Evolutionary conservation across 179 eudicot species (phyloP).

Genomic region (Camellia oleifera): DNA sequence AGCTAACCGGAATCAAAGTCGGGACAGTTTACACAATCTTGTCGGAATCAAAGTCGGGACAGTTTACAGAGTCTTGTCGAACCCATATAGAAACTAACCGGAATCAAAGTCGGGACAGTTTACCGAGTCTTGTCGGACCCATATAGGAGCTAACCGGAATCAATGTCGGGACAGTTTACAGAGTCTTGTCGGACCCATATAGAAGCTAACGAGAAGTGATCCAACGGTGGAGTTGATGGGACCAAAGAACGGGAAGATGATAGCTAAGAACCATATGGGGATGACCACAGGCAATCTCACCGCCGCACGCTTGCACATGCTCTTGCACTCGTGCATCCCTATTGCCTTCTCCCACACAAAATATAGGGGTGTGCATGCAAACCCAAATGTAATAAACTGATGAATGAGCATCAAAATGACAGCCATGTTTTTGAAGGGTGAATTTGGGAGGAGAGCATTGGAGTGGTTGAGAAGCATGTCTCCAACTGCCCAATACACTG

Average conservation of each 20-base stretch:
- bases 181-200: too few relatives aligned
- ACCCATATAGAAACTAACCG: too few relatives aligned
- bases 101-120: too few relatives aligned
- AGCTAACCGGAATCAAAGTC: too few relatives aligned
- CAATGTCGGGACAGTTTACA: too few relatives aligned
- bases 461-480: constrained; percentile 57
- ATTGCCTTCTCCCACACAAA: constrained; percentile 63
- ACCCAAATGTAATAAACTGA: constrained; percentile 46
- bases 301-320: constrained; percentile 57
- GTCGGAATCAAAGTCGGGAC: too few relatives aligned
- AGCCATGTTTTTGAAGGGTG: constrained; percentile 51
- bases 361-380: constrained; percentile 62
- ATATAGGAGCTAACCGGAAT: too few relatives aligned
- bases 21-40: too few relatives aligned
- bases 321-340: constrained; percentile 64
- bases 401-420: constrained; percentile 65
- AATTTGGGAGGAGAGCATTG: constrained; percentile 53
- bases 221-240: constrained; percentile 66
- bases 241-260: constrained; percentile 60
- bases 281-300: constrained; percentile 57
- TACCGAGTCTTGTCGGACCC: too few relatives aligned
- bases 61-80: too few relatives aligned
- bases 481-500: constrained; percentile 64
- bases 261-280: constrained; percentile 61
- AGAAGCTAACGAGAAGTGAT: constrained; percentile 57